Base-by-base conservation (phyloP, 129 eudicot genomes). In the Centrapalus pauciflorus region DNA sequence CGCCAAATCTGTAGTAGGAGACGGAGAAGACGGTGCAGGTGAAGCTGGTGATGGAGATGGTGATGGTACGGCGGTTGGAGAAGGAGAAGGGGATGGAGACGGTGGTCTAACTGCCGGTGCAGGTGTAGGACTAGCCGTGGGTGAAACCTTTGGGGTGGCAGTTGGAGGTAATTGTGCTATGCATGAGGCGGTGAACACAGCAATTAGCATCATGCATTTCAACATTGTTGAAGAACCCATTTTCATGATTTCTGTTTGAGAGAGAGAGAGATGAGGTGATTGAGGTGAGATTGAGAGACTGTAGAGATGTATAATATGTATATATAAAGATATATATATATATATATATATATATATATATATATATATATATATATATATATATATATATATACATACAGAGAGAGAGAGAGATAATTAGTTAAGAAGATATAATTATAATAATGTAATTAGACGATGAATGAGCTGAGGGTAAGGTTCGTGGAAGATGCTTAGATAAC, bases 101-200 rank as follows among this genome's bases (percentile, higher is more conserved):
- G 88, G 81, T 3, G 92, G 77, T 13, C 82, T 55, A 24, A 33
- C 35, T 20, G 70, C 24, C 7, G 95, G 88, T 21, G 85, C 45
- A 0, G 94, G 82, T 1, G 90, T 33, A 4, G 96, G 93, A 14
- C 80, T 27, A 76, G 94, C 71, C 10, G 83, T 62, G 41, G 95
- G 95, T 0, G 95, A 69, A 67, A 80, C 75, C 7, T 60, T 79
- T 20, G 96, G 95, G 28, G 97, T 55, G 1, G 83, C 83, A 5
- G 74, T 58, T 2, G 97, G 97, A 3, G 95, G 45, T 55, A 55
- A 0, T 75, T 90, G 97, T 17, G 97, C 95, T 16, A 69, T 75
- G 72, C 82, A 81, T 19, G 95, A 68, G 67, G 86, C 74, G 73
- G 84, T 80, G 20, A 86, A 51, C 28, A 89, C 80, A 3, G 90